Evolutionary conservation across 1,284 basidiomycete species (phyloP).

Genomic region (Ganoderma resinaceum): DNA sequence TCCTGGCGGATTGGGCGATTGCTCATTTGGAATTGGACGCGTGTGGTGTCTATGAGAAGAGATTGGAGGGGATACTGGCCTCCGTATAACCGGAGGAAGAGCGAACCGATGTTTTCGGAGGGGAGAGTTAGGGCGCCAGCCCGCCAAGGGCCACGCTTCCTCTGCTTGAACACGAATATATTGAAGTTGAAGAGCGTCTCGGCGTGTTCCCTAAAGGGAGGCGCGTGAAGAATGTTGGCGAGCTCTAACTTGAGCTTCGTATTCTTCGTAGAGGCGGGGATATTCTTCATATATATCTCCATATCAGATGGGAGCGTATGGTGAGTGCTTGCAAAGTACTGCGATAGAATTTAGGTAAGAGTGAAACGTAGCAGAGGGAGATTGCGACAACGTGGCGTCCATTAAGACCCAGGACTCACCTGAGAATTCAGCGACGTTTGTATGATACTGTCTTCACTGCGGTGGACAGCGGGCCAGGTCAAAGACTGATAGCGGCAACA

Average conservation of each 20-base stretch:
- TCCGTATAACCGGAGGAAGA: conserved; percentile 57
- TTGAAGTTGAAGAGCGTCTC: conserved; percentile 55
- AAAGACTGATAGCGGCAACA: background rate
- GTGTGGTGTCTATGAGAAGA: conserved; percentile 41
- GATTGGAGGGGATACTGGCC: conserved; percentile 24
- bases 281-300: conserved; percentile 45
- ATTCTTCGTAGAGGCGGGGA: conserved; percentile 44
- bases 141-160: conserved; percentile 43
- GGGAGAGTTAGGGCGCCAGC: conserved; percentile 59
- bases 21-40: conserved; percentile 49
- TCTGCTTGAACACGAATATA: conserved; percentile 39
- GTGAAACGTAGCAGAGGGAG: background rate
- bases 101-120: conserved; percentile 42
- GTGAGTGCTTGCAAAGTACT: background rate
- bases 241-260: conserved; percentile 47
- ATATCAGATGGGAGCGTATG: conserved; percentile 38
- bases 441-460: background rate
- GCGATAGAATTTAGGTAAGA: background rate
- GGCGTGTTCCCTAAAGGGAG: conserved; percentile 44
- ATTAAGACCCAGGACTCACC: background rate
- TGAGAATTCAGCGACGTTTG: background rate
- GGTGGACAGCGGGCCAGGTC: background rate
- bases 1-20: conserved; percentile 40
- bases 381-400: background rate
- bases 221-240: conserved; percentile 52